phyloP scores from a whole-genome alignment of 2,329 filamentous ascomycete genomes.

The Podosphaera leucotricha region DNA sequence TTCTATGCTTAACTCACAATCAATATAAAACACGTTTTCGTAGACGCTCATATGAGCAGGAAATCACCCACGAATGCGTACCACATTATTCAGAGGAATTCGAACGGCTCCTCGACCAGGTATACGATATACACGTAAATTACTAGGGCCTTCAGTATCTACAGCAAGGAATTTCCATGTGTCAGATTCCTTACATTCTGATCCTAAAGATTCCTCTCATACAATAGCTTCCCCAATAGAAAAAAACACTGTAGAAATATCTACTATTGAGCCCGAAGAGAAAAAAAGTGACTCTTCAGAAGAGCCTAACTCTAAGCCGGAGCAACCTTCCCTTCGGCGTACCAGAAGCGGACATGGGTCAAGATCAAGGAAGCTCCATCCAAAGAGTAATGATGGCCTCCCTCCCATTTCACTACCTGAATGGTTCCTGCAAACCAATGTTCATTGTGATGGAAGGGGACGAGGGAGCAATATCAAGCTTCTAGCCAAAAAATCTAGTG shows the following conservation, averaged over 20 bases:
- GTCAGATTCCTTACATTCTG: conserved; percentile 9
- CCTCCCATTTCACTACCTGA: conserved; percentile 31
- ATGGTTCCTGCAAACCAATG: conserved; percentile 30
- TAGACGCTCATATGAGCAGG: conserved; percentile 11
- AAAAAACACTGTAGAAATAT: background rate
- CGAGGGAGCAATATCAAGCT: conserved; percentile 2
- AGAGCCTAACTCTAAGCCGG: conserved; percentile 1
- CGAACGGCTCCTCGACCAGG: conserved; percentile 12
- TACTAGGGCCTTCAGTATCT: background rate
- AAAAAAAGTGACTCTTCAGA: background rate
- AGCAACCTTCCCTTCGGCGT: conserved; percentile 3
- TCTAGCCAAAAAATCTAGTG: background rate
- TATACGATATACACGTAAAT: conserved; percentile 9
- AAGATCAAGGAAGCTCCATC: background rate
- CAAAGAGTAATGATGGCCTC: conserved; percentile 13
- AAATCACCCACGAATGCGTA: conserved; percentile 14
- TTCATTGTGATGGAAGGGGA: conserved; percentile 15
- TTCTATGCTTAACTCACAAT: background rate
- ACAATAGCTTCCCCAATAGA: conserved; percentile 2
- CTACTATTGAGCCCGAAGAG: conserved; percentile 6
- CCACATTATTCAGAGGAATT: conserved; percentile 11
- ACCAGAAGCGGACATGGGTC: conserved; percentile 3
- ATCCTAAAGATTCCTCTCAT: conserved; percentile 6
- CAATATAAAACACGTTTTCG: background rate
- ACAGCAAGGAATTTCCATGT: conserved; percentile 12